Evolutionary conservation across 2,329 filamentous ascomycete species (phyloP).

Genomic region (Mollisia scopiformis): DNA sequence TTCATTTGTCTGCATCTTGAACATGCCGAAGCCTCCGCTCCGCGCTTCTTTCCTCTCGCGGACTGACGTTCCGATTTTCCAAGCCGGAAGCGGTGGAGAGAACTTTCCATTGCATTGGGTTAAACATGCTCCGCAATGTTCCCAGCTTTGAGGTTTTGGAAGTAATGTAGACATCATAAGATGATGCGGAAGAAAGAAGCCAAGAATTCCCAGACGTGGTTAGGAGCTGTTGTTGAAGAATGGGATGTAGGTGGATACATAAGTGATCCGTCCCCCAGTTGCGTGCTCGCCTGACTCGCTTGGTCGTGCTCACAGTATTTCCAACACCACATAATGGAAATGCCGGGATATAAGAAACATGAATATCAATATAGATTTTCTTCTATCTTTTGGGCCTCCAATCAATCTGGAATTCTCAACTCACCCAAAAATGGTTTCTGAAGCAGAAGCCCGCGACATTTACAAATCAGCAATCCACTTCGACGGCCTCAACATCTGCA

Average conservation of each 20-base stretch:
- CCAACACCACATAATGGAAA: neutral
- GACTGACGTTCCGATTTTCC: neutral
- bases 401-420: neutral
- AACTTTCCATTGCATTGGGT: neutral
- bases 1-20: neutral
- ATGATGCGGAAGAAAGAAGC: neutral
- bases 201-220: neutral
- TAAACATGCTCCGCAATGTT: neutral
- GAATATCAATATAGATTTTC: no score
- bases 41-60: neutral
- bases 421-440: conserved; percentile 37
- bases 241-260: neutral
- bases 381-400: no score
- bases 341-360: neutral
- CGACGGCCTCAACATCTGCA: conserved; percentile 45
- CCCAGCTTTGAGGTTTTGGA: neutral
- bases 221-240: neutral
- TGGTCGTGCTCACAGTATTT: neutral
- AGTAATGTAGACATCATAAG: neutral
- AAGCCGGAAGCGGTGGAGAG: neutral
- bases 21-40: neutral
- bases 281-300: neutral
- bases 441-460: conserved; percentile 35
- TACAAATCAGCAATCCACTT: conserved; percentile 43
- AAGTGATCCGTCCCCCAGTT: neutral